Conservation (phyloP, 306 rosid genomes). For the apple (Malus domestica) region ASM211411v1 NC_041796.1:28527001-28527500, state of each 20-base stretch:
- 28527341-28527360: not conserved
- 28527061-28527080: conserved; percentile 13
- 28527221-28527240: not conserved
- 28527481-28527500: too few species aligned
- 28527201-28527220: not conserved
- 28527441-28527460: not conserved
- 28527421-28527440: not conserved
- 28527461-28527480: not conserved
- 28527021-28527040: conserved; percentile 40
- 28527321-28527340: not conserved
- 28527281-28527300: not conserved
- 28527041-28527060: conserved; percentile 31
- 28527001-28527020: conserved; percentile 69
- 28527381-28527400: not conserved
- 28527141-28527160: conserved; percentile 52
- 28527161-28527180: conserved; percentile 10
- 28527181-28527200: not conserved
- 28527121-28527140: conserved; percentile 1
- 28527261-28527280: not conserved
- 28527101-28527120: conserved; percentile 15
- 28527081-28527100: conserved; percentile 27
- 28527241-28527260: not conserved
- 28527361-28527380: not conserved
- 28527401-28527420: not conserved
- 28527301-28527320: too few species aligned